Percentiles rank a stretch among this genome's conserved stretches.
Conservation (phyloP, 2,329 filamentous ascomycete species). For the Neopestalotiopsis clavispora region DNA sequence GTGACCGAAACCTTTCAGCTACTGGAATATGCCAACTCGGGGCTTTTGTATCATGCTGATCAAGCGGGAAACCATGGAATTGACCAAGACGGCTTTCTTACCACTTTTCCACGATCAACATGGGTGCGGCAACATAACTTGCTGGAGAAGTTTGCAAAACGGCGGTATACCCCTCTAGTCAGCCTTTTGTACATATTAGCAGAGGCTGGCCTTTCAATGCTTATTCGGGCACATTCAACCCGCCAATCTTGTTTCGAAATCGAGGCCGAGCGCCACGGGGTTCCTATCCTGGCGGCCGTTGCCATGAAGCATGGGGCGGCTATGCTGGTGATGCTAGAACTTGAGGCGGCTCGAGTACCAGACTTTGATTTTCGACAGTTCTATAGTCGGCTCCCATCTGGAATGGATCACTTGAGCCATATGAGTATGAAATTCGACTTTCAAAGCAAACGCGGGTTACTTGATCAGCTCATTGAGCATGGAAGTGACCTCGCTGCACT, state of each 20-base stretch:
- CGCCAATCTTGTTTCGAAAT: neutral
- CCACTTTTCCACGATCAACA: neutral
- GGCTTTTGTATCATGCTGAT: conserved; percentile 21
- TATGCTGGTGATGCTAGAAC: neutral
- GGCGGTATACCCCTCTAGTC: conserved; percentile 7
- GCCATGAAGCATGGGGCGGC: neutral
- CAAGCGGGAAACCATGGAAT: conserved; percentile 10
- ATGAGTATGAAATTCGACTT: neutral
- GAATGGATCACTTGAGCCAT: neutral
- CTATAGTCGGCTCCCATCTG: neutral
- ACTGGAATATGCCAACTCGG: conserved; percentile 11
- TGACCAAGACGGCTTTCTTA: conserved; percentile 18
- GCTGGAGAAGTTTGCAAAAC: conserved; percentile 14
- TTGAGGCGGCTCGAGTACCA: neutral
- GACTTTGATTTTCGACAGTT: neutral
- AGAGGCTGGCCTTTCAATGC: neutral
- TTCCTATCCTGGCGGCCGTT: neutral
- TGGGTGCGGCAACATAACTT: conserved; percentile 21
- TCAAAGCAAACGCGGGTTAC: neutral
- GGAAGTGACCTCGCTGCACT: neutral
- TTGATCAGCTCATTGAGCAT: neutral
- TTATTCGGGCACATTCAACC: neutral
- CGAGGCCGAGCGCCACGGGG: neutral
- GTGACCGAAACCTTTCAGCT: conserved; percentile 19
- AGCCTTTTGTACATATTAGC: conserved; percentile 23